Evolutionary conservation across 176 grass and related monocot species (phyloP), one percentile per base, ranked within the genome.

Genomic region (Rhynchospora tenuis): DNA sequence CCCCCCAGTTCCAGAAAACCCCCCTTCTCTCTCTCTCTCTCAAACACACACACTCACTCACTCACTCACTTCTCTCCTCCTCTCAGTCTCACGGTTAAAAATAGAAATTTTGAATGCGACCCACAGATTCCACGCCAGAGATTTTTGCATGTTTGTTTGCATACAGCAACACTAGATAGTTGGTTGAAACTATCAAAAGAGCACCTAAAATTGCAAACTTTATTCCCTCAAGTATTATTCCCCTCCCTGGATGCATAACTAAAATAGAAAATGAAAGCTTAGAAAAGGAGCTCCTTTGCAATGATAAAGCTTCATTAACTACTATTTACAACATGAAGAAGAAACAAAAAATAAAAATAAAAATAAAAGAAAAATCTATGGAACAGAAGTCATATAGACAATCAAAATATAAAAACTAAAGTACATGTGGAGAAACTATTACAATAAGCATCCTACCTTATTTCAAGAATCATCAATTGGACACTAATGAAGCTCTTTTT

Each of bases 71-170:
- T 38, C 33, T 38, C 33, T 38, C 33, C 33, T 38, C 33, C 31
- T 33, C 31, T 33, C 31, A 33, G 31, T 38, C 33, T 38, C 10
- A 20, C 57, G 28, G 54, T 61, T 81, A 62, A 62, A 64, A 81
- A 14, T 64, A 62, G 28, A 47, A 48, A 81, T 46, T 44, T 47
- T 45, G 22, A 81, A 81, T 48, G 55, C 19, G 78, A 81, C 78
- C 78, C 57, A 81, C 55, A 62, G 24, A 58, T 46, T 33, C 56
- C 55, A 5, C 3, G 47, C 54, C 48, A 29, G 9, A 43, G 78
- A 61, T 81, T 46, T 63, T 81, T 81, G 78, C 43, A 81, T 62
- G 31, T 63, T 80, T 62, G 31, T 63, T 80, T 80, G 58, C 55
- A 80, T 31, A 24, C 42, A 43, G 14, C 64, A 68, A 68, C 64